Conservation (phyloP, 2,329 filamentous ascomycete species). For the Aspergillus ruber region DNA sequence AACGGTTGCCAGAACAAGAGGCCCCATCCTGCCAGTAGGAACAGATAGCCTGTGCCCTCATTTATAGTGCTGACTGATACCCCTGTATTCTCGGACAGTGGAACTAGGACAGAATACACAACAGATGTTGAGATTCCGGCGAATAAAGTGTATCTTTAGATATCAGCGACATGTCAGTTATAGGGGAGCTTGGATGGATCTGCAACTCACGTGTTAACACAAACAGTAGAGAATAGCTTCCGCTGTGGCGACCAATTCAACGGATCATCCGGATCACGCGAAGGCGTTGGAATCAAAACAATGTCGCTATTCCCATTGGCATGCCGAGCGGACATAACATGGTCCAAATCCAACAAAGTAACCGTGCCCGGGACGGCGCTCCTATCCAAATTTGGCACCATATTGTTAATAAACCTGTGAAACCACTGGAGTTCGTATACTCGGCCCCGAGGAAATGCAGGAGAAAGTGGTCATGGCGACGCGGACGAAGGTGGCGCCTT, state of each 20-base stretch:
- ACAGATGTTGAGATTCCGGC: constrained; percentile 32
- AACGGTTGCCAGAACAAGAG: constrained; percentile 44
- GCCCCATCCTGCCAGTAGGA: constrained; percentile 41
- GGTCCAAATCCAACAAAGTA: constrained; percentile 36
- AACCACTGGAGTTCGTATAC: no score
- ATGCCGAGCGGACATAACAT: constrained; percentile 27
- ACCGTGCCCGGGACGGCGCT: constrained; percentile 39
- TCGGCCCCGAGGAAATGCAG: no score
- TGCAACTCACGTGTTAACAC: constrained; percentile 33
- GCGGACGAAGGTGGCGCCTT: no score
- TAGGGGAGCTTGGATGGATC: not conserved
- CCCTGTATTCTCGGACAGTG: constrained; percentile 31
- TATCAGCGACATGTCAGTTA: not conserved
- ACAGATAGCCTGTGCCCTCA: constrained; percentile 36
- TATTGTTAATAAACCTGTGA: constrained; percentile 3
- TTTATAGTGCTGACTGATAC: constrained; percentile 30
- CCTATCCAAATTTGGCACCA: constrained; percentile 21
- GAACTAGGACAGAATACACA: constrained; percentile 35
- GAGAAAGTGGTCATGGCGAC: no score
- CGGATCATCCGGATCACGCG: constrained; percentile 42
- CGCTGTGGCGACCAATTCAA: constrained; percentile 41
- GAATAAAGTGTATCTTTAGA: constrained; percentile 32
- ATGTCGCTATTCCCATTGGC: constrained; percentile 31
- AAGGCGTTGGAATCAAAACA: constrained; percentile 39
- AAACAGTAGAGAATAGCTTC: constrained; percentile 38